A percentile compares a stretch with the other conserved stretches of the same genome.
These are phyloP conservation scores for Pterocarpus macrocarpus DNA, from an alignment of 306 rosid genomes.

Conservation along the genomic window DNA sequence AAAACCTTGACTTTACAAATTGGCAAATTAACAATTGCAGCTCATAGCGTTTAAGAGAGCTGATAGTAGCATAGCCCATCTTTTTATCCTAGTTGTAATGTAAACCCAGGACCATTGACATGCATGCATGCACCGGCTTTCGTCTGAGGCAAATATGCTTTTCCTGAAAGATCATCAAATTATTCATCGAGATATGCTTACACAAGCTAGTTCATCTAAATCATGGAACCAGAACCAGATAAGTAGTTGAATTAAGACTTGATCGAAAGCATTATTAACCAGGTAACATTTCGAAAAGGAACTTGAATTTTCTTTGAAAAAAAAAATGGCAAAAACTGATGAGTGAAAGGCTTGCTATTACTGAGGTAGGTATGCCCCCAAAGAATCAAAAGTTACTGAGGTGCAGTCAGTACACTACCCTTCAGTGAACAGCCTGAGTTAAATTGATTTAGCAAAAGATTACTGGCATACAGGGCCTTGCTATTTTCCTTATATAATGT, in stretches of 20 bases:
- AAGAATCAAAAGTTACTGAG: constrained; percentile 2
- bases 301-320: too few relatives aligned
- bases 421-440: constrained; percentile 27
- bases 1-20: background rate
- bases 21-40: background rate
- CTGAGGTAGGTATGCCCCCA: constrained; percentile 16
- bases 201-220: background rate
- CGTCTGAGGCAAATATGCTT: background rate
- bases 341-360: constrained; percentile 5
- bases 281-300: background rate
- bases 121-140: background rate
- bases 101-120: constrained; percentile 1
- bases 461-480: constrained; percentile 6
- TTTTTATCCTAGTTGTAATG: background rate
- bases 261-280: constrained; percentile 1
- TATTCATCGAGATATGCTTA: constrained; percentile 5
- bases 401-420: constrained; percentile 22
- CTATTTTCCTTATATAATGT: constrained; percentile 35
- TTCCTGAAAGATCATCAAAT: background rate
- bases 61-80: background rate
- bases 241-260: constrained; percentile 27
- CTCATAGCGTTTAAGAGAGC: background rate
- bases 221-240: constrained; percentile 12
- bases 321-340: background rate
- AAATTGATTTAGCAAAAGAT: constrained; percentile 21